Evolutionary conservation across 257 asterid species (phyloP), one percentile per base, ranked within the genome.

Genomic region (Petunia secreta): DNA sequence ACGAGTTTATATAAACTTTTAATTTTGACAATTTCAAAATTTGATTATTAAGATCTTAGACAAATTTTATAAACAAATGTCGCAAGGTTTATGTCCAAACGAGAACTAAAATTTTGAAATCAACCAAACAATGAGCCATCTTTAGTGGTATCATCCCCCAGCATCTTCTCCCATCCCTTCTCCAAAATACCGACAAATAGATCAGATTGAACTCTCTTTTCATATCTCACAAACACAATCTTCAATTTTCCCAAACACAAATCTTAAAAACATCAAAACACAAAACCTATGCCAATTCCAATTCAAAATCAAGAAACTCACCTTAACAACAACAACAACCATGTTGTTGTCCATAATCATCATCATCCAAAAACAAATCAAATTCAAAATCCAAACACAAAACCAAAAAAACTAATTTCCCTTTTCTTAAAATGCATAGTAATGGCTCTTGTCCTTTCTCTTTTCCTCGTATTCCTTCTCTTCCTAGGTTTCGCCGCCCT

Each of bases 401-500:
- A 86, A 75, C 91, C 87, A 79, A 78, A 87, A 80, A 92, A 86
- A 39, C 81, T 89, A 63, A 80, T 93, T 80, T 84, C 85, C 82
- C 89, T 93, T 83, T 82, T 93, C 83, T 88, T 95, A 25, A 91
- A 90, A 87, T 92, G 94, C 83, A 77, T 85, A 25, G 84, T 93
- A 66, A 95, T 95, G 99, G 83, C 87, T 14, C 59, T 87, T 14
- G 78, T 90, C 1, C 87, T 90, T 37, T 88, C 92, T 78, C 88
- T 95, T 75, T 93, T 93, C 87, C 91, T 95, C 71, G 82, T 93
- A 88, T 91, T 95, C 86, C 94, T 95, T 78, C 86, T 93, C 87
- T 91, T 95, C 86, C 85, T 93, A 10, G 97, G 99, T 41, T 89
- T 95, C 86, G 97, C 98, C 5, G 97, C 97, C 82, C 62, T 93